Base-by-base conservation (phyloP, 1,139 yeast genomes). In the Hanseniaspora sp. region DNA sequence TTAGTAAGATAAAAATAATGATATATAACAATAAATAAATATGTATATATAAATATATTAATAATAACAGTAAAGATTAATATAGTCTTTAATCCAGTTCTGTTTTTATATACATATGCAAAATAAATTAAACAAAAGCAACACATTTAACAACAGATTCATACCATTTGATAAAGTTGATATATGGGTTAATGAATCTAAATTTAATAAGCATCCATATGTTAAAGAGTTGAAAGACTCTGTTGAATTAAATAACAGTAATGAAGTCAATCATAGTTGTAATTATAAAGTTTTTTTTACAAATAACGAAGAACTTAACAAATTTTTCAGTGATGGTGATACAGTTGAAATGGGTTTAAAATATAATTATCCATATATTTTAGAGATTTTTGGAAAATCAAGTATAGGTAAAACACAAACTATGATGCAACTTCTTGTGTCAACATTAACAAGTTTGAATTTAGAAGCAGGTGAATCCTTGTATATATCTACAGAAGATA, bases 391-490 rank as follows among this genome's bases (percentile, higher is more conserved):
- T 43, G 53, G 53, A 3, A 43, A 49, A 43, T 49, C 53, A 29
- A 49, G 53, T 17, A 43, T 49, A 11, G 53, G 53, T 7, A 49
- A 49, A 34, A 49, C 53, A 15, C 53, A 49, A 18, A 37, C 43
- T 11, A 49, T 49, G 53, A 49, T 49, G 3, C 53, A 49, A 13
- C 28, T 49, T 23, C 30, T 49, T 23, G 9, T 43, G 15, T 43
- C 53, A n/a, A 43, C 48, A 15, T 28, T 49, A 7, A 13, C 43
- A 29, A 3, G 23, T 7, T n/a, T 9, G 12, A 49, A 49, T 18
- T 15, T 49, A 31, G 13, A 18, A 30, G 34, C 28, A 6, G 53
- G 47, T 35, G 41, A 43, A 9, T 29, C 53, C 0, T 37, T 49
- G 13, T 49, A 49, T 29, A 31, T 49, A 2, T 49, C 53, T 31